phyloP scores from a whole-genome alignment of 345 rosid species.

The Mallotus nudiflorus region DNA sequence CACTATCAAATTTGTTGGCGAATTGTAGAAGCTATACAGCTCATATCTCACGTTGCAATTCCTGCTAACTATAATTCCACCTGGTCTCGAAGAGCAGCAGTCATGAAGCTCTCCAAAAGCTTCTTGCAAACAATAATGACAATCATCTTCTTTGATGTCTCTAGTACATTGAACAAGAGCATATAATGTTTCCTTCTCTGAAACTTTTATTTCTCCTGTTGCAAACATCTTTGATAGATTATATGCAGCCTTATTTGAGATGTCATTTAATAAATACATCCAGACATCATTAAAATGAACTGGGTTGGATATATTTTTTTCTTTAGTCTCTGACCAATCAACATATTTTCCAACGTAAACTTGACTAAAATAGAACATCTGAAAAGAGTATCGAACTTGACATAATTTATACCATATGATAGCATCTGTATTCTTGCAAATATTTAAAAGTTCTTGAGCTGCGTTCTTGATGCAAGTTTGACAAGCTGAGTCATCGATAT shows the following conservation, averaged over 20 bases:
- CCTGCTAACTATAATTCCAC: conserved; percentile 37
- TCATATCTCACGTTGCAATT: conserved; percentile 42
- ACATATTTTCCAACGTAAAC: conserved; percentile 37
- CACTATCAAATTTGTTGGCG: conserved; percentile 18
- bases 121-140: conserved; percentile 20
- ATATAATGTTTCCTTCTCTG: conserved; percentile 17
- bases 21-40: conserved; percentile 30
- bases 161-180: conserved; percentile 44
- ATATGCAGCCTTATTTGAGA: conserved; percentile 23
- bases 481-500: conserved; percentile 20
- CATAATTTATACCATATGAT: conserved; percentile 40
- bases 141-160: conserved; percentile 23
- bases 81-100: conserved; percentile 21
- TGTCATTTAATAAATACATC: conserved; percentile 20
- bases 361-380: neutral
- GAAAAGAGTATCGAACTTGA: conserved; percentile 38
- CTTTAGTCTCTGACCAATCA: conserved; percentile 3
- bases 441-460: conserved; percentile 12
- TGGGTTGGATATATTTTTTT: conserved; percentile 22
- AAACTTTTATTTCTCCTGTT: conserved; percentile 19
- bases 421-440: conserved; percentile 21
- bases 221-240: conserved; percentile 29
- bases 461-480: conserved; percentile 33
- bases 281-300: conserved; percentile 4
- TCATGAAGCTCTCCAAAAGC: conserved; percentile 28